A percentile compares a stretch with the other conserved stretches of the same genome.
These are phyloP conservation scores for Penicillium robsamsonii DNA, from an alignment of 495 filamentous ascomycete genomes.

Conservation along the genomic window DNA sequence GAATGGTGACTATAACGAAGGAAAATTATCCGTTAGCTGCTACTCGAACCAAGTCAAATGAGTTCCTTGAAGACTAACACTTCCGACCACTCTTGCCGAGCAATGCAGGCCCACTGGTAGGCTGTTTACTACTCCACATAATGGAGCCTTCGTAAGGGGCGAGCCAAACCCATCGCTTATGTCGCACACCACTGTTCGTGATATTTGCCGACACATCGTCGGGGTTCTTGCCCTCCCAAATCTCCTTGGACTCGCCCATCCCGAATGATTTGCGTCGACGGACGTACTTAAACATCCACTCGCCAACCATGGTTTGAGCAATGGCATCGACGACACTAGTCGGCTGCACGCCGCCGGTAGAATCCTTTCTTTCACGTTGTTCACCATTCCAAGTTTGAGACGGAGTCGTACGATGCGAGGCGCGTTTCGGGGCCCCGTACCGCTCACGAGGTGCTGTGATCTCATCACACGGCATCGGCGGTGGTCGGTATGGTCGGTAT, in stretches of 20 bases:
- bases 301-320: slow-evolving; percentile 96
- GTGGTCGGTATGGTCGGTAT: slow-evolving; percentile 47
- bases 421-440: slow-evolving; percentile 18
- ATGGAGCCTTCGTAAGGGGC: slow-evolving; percentile 93
- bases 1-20: slow-evolving; percentile 69
- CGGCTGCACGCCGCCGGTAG: slow-evolving; percentile 62
- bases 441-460: slow-evolving; percentile 55
- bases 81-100: slow-evolving; percentile 96
- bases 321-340: slow-evolving; percentile 95
- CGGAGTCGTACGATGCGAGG: slow-evolving; percentile 21
- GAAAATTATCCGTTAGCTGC: slow-evolving; percentile 13
- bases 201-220: slow-evolving; percentile 55
- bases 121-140: slow-evolving; percentile 98
- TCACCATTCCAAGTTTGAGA: slow-evolving; percentile 31
- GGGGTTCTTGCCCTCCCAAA: slow-evolving; percentile 49
- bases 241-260: slow-evolving; percentile 66
- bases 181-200: slow-evolving; percentile 61
- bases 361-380: slow-evolving; percentile 37
- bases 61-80: slow-evolving; percentile 58
- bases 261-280: slow-evolving; percentile 84
- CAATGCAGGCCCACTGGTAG: slow-evolving; percentile 78
- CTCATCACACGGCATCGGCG: slow-evolving; percentile 71
- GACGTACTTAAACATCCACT: slow-evolving; percentile 99
- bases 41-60: neutral
- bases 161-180: slow-evolving; percentile 98